Base-by-base conservation (phyloP, 495 filamentous ascomycete species). In the Podospora sp. region DNA sequence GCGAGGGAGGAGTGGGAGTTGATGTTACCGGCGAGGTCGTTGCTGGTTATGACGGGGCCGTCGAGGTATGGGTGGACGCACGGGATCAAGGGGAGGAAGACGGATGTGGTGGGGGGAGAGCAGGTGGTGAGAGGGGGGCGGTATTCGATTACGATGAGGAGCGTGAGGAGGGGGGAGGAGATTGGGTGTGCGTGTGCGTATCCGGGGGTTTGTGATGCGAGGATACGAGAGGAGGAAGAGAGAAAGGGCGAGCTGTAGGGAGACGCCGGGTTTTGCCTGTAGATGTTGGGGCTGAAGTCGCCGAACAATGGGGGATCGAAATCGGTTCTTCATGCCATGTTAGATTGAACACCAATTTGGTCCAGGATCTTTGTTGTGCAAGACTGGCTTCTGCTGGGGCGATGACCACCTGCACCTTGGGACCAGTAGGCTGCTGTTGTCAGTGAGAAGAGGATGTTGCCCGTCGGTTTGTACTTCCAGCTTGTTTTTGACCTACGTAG, bases 81-180 rank as follows among this genome's bases (percentile, higher is more conserved):
- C 40, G 73, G 69, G 20, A 77, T 77, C 53, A 62, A 69, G 51
- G 63, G 69, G 22, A 50, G 75, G 50, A 77, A 74, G 65, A 77
- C 73, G 33, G 75, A 77, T 51, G 21, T 74, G n/a, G 40, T 74
- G 9, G 67, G 62, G 18, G 73, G 73, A 0, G 16, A 56, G 63
- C 36, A 64, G 63, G 65, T 75, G 24, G 52, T 22, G 53, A 64
- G 75, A 24, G 56, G 62, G 55, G 75, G 73, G 20, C 59, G 75
- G 51, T 77, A 75, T 40, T 75, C 73, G 6, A 67, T 77, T 22
- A 77, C 75, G 20, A 77, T 77, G 75, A 56, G 75, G 21, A 72
- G 36, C 11, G 53, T 69, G 8, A 58, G 72, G 62, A 59, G 71
- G 0, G 71, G 68, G 3, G 63, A 66, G 2, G 61, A 71, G 40